Percentiles rank a stretch among this genome's conserved stretches.
Conservation (phyloP, 1,139 yeast genomes). For the Casaregolazyma lundiana region DNA sequence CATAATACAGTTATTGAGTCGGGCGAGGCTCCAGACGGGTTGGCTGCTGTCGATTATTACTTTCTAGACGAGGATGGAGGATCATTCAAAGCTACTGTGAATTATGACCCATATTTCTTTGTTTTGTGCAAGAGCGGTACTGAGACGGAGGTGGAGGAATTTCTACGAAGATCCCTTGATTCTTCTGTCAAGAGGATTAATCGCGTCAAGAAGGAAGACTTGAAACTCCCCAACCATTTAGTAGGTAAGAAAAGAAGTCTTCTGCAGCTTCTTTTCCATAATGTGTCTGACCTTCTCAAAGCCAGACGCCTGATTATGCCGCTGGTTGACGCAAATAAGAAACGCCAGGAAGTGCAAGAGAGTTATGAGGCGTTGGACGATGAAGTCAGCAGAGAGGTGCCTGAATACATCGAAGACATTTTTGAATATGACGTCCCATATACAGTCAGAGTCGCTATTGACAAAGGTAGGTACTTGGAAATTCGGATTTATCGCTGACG, state of each 20-base stretch:
- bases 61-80: constrained; percentile 98
- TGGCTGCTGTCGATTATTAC: constrained; percentile 89
- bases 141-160: constrained; percentile 86
- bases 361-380: constrained; percentile 51
- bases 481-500: not conserved
- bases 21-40: constrained; percentile 54
- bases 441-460: constrained; percentile 93
- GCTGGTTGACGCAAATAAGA: constrained; percentile 62
- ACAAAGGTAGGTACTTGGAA: constrained; percentile 43
- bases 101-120: constrained; percentile 83
- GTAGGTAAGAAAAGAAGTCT: constrained; percentile 67
- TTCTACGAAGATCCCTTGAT: constrained; percentile 64
- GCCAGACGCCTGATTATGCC: constrained; percentile 72
- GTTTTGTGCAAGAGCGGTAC: constrained; percentile 50
- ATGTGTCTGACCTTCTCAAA: constrained; percentile 64
- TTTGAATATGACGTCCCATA: constrained; percentile 96
- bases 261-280: constrained; percentile 68
- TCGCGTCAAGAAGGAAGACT: constrained; percentile 67
- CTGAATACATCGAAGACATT: constrained; percentile 64
- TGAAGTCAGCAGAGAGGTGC: constrained; percentile 4
- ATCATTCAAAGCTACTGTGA: constrained; percentile 78
- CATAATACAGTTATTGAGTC: constrained; percentile 51
- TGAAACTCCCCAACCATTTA: constrained; percentile 77
- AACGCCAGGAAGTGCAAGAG: constrained; percentile 61
- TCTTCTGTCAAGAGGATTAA: constrained; percentile 52